Evolutionary conservation across 495 filamentous ascomycete species (phyloP), one percentile per base, ranked within the genome.

Genomic region (Evernia prunastri): DNA sequence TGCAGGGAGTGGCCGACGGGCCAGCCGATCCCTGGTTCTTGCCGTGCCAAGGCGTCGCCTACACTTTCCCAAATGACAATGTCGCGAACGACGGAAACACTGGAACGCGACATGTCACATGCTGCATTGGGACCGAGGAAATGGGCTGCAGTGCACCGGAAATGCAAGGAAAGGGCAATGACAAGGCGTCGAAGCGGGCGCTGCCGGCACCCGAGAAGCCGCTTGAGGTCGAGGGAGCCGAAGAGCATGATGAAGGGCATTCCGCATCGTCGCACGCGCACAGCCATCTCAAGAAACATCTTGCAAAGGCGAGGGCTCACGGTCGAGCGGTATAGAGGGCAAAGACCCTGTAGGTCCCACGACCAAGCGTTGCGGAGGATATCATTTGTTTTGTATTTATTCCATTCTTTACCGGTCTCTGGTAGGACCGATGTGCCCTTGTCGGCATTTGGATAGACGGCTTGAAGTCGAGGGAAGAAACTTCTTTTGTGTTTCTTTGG

Each of bases 111-210:
- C 18, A 59, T 10, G 63, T 72, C 17, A 62, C 65, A 43, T 72
- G 71, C 64, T 73, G 71, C 60, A 63, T 73, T 56, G 71, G 71
- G 15, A 66, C 73, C 61, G 77, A 69, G 12, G 64, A 61, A 1
- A 51, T 57, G 27, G 64, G 64, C 12, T 66, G 64, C 59, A 36
- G 57, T 18, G 64, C 64, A 8, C 64, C 64, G 39, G 40, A 39
- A 0, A 37, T 53, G 33, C 64, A 66, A 43, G 64, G 64, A 13
- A 63, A 66, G 17, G 59, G 53, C 25, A 51, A 51, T 7, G 61
- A 66, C 53, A 1, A n/a, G 40, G 49, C 64, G 12, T 61, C 59
- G 35, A 59, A 59, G 23, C 56, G 36, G 25, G 39, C 35, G 35
- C 0, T 54, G 25, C 12, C 4, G 51, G 29, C 51, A 54, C 15